A percentile compares a stretch with the other conserved stretches of the same genome.
Evolutionary conservation across 164 flowering plant species (phyloP).

Genomic region (Pachysandra terminalis): DNA sequence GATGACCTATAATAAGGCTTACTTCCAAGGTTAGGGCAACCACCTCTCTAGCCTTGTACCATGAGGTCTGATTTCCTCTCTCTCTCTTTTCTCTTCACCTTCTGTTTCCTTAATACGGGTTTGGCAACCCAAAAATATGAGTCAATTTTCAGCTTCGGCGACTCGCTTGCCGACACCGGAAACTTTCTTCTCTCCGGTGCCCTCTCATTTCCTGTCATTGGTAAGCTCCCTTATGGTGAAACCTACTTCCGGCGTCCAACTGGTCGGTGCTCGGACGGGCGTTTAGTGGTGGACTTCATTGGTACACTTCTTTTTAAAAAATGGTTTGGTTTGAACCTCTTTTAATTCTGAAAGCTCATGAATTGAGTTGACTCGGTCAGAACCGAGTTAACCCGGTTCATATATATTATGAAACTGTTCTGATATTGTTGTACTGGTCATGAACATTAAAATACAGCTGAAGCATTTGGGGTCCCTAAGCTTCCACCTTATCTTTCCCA

Average conservation of each 20-base stretch:
- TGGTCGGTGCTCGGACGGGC: conserved; percentile 61
- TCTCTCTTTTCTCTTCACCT: conserved; percentile 1
- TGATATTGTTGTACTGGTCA: neutral
- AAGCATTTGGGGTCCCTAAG: conserved; percentile 46
- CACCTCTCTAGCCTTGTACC: neutral
- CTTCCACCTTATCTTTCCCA: conserved; percentile 41
- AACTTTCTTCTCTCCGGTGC: conserved; percentile 37
- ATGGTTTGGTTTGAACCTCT: no score
- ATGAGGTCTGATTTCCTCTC: neutral
- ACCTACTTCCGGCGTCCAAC: conserved; percentile 46
- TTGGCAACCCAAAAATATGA: conserved; percentile 23
- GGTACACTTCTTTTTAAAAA: conserved; percentile 25
- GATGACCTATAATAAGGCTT: no score
- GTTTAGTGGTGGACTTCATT: conserved; percentile 49
- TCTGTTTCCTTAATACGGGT: conserved; percentile 1
- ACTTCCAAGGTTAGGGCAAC: no score
- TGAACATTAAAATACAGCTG: conserved; percentile 31
- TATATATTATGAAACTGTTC: neutral
- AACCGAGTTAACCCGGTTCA: no score
- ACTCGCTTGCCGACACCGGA: conserved; percentile 59
- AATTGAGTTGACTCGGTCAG: no score
- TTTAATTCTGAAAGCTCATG: no score
- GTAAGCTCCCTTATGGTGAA: conserved; percentile 44
- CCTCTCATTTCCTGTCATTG: conserved; percentile 27
- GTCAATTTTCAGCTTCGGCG: conserved; percentile 51